phyloP scores from a whole-genome alignment of 208 protist species.

The Plasmodiophora brassicae region DNA sequence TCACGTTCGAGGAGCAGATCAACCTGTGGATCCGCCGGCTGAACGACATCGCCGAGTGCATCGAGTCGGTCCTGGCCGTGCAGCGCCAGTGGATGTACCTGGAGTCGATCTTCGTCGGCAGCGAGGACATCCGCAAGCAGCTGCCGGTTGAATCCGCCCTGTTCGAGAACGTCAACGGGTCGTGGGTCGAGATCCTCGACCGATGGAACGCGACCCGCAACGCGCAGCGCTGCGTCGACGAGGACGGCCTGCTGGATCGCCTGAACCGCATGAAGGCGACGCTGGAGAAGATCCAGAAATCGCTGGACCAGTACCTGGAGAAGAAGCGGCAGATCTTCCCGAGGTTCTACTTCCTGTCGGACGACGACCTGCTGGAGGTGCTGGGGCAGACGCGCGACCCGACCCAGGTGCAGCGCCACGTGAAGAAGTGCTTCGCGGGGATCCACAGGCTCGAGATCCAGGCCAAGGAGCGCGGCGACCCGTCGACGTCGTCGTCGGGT shows the following conservation, averaged over 20 bases:
- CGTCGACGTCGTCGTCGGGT: background rate
- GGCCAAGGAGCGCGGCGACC: background rate
- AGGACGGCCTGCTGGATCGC: slow-evolving; percentile 45
- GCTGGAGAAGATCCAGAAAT: slow-evolving; percentile 92
- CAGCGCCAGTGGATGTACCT: slow-evolving; percentile 93
- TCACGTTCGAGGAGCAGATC: slow-evolving; percentile 85
- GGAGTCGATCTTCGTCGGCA: slow-evolving; percentile 93
- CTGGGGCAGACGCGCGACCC: slow-evolving; percentile 90
- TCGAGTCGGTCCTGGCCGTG: slow-evolving; percentile 78
- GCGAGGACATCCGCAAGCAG: slow-evolving; percentile 93
- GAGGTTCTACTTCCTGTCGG: slow-evolving; percentile 94
- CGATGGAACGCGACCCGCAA: slow-evolving; percentile 21
- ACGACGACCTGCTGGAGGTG: slow-evolving; percentile 94
- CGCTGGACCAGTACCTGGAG: slow-evolving; percentile 90
- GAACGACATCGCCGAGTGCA: slow-evolving; percentile 82
- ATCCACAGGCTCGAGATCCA: slow-evolving; percentile 76
- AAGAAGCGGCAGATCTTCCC: slow-evolving; percentile 86
- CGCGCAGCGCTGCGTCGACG: background rate
- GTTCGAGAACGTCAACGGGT: slow-evolving; percentile 87
- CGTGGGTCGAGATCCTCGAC: slow-evolving; percentile 76
- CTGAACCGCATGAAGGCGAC: slow-evolving; percentile 83
- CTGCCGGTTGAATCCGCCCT: slow-evolving; percentile 85
- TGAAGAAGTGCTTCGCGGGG: slow-evolving; percentile 90
- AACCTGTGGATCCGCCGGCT: slow-evolving; percentile 86
- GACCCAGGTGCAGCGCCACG: slow-evolving; percentile 85